These are phyloP conservation scores for Penicillium hesseltinei DNA, from an alignment of 2,329 filamentous ascomycete genomes.

Conservation along the genomic window DNA sequence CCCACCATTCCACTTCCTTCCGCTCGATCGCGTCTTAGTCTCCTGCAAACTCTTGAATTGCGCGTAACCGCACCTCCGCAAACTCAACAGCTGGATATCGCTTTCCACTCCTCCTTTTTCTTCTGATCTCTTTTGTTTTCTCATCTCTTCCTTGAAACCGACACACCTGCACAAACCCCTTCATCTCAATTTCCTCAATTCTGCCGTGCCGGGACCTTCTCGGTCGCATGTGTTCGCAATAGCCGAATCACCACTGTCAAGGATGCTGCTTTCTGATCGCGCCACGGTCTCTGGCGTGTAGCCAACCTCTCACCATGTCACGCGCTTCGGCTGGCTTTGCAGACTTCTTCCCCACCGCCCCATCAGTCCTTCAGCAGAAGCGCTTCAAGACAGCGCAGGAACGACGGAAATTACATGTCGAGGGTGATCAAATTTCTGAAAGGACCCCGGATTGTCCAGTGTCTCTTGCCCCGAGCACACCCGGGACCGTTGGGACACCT, in stretches of 20 bases:
- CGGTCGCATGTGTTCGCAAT: conserved; percentile 24
- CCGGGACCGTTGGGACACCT: conserved; percentile 16
- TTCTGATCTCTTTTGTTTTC: background rate
- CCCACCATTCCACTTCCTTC: conserved; percentile 15
- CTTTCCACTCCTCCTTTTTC: background rate
- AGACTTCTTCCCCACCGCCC: conserved; percentile 80
- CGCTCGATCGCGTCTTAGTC: conserved; percentile 14
- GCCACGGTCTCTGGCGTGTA: conserved; percentile 40
- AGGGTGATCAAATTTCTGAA: conserved; percentile 19
- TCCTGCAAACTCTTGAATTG: conserved; percentile 14
- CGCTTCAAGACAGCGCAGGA: conserved; percentile 51
- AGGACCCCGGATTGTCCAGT: conserved; percentile 1
- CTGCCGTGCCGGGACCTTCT: conserved; percentile 9
- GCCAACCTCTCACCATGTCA: conserved; percentile 64
- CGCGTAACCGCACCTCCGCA: conserved; percentile 13
- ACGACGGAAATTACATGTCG: conserved; percentile 54
- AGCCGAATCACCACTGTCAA: conserved; percentile 27
- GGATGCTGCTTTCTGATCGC: conserved; percentile 42
- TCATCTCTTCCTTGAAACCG: background rate
- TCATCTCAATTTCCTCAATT: conserved; percentile 1
- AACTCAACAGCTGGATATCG: background rate
- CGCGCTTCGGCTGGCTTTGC: conserved; percentile 78
- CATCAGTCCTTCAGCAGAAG: conserved; percentile 58
- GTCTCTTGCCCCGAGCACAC: conserved; percentile 8
- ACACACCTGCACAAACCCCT: background rate